Base-by-base conservation (phyloP, 257 asterid species). In the Scutellaria baicalensis region DNA sequence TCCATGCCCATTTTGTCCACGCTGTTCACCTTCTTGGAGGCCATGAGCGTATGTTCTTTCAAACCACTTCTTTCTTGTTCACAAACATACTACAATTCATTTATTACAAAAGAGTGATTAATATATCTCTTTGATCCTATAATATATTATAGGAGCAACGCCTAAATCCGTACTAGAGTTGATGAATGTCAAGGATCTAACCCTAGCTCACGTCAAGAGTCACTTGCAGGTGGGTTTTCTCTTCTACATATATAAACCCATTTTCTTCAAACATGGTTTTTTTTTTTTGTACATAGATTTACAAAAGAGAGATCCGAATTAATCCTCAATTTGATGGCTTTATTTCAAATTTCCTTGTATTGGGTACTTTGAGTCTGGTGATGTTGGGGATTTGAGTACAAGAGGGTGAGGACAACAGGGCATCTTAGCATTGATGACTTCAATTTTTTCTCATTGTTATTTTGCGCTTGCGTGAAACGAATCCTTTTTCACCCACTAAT, bases 101-200 rank as follows among this genome's bases (percentile, higher is more conserved):
- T n/a, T n/a, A n/a, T n/a, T n/a, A n/a, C n/a, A n/a, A n/a, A n/a
- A n/a, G n/a, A n/a, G n/a, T n/a, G n/a, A n/a, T n/a, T n/a, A n/a
- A 6, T 0, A 1, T 0, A 5, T 21, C 0, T 0, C 11, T 11
- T 8, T 60, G 17, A 16, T 0, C 1, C 1, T 54, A 45, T 43
- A 4, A 17, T 23, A 20, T 44, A 12, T 39, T 18, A 52, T 85
- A 91, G 97, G 97, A 66, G 97, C 97, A 64, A 91, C 97, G 4
- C 97, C 97, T 13, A 91, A 91, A 72, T 91, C 97, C 0, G 96
- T 91, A 48, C 83, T 91, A 20, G 97, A 91, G 82, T 67, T 91
- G 83, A 91, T 91, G 97, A 85, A 85, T 75, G 97, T 91, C 66
- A 91, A 91, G 75, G 97, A 91, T 86, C 96, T 91, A 76, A 91